Evolutionary conservation across 2,329 filamentous ascomycete genomes (phyloP).

Genomic region (Alternaria sp.): DNA sequence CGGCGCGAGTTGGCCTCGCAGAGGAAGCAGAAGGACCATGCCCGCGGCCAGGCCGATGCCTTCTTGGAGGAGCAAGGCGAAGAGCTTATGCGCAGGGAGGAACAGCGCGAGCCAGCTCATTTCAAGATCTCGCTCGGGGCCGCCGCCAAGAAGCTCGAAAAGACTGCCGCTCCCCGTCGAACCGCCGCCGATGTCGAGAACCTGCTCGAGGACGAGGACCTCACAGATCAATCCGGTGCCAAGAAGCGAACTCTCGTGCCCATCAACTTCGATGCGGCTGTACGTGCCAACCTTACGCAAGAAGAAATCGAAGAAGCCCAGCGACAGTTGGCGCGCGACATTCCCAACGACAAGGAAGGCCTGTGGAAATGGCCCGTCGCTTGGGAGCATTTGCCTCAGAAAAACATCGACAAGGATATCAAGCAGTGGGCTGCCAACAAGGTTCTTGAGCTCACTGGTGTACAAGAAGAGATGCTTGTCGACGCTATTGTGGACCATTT

Average conservation of each 20-base stretch:
- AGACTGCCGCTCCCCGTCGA: slow-evolving; percentile 66
- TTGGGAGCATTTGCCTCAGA: slow-evolving; percentile 88
- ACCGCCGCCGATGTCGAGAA: slow-evolving; percentile 94
- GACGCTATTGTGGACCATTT: slow-evolving; percentile 91
- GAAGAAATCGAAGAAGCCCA: slow-evolving; percentile 87
- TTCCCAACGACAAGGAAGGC: slow-evolving; percentile 83
- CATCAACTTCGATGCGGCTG: slow-evolving; percentile 53
- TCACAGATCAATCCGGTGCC: slow-evolving; percentile 65
- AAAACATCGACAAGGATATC: slow-evolving; percentile 81
- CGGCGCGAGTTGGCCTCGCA: slow-evolving; percentile 74
- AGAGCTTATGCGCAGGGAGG: slow-evolving; percentile 63
- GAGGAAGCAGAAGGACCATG: slow-evolving; percentile 75
- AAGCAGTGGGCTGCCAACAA: slow-evolving; percentile 97
- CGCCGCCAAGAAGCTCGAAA: slow-evolving; percentile 73
- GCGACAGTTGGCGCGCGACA: slow-evolving; percentile 82
- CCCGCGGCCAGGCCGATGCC: slow-evolving; percentile 83
- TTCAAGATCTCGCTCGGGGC: slow-evolving; percentile 95
- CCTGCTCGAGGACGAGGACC: slow-evolving; percentile 90
- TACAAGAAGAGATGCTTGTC: slow-evolving; percentile 94
- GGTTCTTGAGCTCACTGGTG: slow-evolving; percentile 93
- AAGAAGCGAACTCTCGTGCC: slow-evolving; percentile 72
- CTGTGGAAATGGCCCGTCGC: slow-evolving; percentile 93
- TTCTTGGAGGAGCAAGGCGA: slow-evolving; percentile 86
- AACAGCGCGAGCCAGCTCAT: slow-evolving; percentile 64
- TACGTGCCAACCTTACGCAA: slow-evolving; percentile 68